These are phyloP conservation scores for Solanum chiquidenum DNA, from an alignment of 257 asterid species.

Conservation along the genomic window DNA sequence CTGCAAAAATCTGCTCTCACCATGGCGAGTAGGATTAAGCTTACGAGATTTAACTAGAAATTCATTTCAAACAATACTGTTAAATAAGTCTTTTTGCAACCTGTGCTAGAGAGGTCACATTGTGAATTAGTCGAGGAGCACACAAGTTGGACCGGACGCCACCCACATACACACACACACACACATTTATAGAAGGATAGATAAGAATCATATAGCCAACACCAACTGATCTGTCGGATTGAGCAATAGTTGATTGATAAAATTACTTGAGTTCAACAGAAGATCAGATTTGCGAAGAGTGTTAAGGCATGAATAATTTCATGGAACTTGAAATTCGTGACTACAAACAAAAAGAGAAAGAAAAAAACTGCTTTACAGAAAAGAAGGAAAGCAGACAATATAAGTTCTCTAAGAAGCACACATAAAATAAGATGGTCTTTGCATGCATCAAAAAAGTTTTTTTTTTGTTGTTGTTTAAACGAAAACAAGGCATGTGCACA, in stretches of 20 bases:
- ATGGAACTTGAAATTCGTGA: neutral
- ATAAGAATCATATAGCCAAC: neutral
- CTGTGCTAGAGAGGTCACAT: neutral
- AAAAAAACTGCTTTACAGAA: neutral
- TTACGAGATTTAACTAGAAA: neutral
- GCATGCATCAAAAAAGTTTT: neutral
- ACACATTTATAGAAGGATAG: neutral
- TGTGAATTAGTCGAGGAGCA: neutral
- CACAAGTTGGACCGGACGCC: neutral
- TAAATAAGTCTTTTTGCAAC: neutral
- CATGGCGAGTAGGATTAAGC: neutral
- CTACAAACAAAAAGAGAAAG: neutral
- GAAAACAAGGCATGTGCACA: neutral
- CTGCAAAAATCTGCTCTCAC: neutral
- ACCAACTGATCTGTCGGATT: neutral
- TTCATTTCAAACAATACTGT: neutral
- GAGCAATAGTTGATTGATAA: neutral
- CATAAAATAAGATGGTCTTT: neutral
- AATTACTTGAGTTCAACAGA: neutral
- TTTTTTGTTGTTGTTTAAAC: neutral
- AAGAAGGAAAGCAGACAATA: neutral
- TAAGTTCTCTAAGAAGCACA: conserved; percentile 78
- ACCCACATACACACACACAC: neutral
- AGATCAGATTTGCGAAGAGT: neutral
- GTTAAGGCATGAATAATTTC: neutral